phyloP scores from a whole-genome alignment of 306 rosid species.

The Cucumis hystrix region DNA sequence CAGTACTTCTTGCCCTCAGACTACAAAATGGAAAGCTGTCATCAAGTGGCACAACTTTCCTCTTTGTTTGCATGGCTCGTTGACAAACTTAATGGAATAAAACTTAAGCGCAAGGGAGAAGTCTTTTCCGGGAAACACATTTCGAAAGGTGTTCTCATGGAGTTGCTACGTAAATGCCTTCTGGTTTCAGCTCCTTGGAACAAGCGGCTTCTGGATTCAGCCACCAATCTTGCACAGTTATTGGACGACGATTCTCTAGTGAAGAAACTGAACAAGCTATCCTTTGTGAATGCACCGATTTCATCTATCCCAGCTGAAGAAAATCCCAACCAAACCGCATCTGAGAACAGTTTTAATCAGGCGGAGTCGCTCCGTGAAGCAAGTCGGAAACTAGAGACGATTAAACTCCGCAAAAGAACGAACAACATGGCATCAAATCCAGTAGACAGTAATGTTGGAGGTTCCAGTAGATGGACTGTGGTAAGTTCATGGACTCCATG shows the following conservation, averaged over 20 bases:
- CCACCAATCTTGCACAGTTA: constrained; percentile 35
- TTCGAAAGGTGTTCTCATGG: constrained; percentile 35
- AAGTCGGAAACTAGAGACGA: constrained; percentile 39
- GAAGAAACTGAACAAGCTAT: constrained; percentile 38
- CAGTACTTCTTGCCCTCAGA: constrained; percentile 14
- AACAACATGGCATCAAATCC: constrained; percentile 10
- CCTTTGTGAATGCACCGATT: constrained; percentile 25
- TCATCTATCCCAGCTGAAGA: constrained; percentile 16
- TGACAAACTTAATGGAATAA: constrained; percentile 25
- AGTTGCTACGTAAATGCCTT: constrained; percentile 56
- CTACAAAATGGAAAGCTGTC: constrained; percentile 16
- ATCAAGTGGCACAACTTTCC: constrained; percentile 34
- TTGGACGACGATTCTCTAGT: constrained; percentile 31
- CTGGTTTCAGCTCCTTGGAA: constrained; percentile 39
- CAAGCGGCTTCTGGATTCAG: constrained; percentile 50
- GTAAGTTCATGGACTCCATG: constrained; percentile 75
- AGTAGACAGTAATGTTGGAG: constrained; percentile 14
- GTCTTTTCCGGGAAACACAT: constrained; percentile 20
- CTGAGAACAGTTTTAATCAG: constrained; percentile 19
- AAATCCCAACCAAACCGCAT: constrained; percentile 12
- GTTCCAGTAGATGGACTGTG: constrained; percentile 38
- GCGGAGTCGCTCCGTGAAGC: constrained; percentile 44
- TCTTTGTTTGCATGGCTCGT: constrained; percentile 71
- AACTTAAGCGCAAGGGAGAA: constrained; percentile 8
- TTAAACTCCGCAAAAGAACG: constrained; percentile 34